Base-by-base conservation (phyloP, 148 eudicot genomes). In the Persicaria maculosa region DNA sequence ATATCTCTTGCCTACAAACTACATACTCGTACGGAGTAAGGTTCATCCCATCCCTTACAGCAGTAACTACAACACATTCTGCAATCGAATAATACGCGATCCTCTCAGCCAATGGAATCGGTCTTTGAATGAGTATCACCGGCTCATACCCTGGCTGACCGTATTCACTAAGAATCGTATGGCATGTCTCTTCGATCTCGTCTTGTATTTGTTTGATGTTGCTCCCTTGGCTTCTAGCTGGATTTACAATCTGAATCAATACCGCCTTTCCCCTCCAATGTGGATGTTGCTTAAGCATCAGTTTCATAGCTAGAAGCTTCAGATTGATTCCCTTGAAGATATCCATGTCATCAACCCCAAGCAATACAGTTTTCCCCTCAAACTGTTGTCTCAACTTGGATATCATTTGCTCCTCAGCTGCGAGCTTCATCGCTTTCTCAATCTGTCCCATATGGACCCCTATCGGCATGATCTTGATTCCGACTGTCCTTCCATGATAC, bases 391-490 rank as follows among this genome's bases (percentile, higher is more conserved):
- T 79, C 45, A 83, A 50, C 58, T 79, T 50, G 47, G 72, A 75
- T 74, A 83, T 79, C 72, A 15, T 74, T 44, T 71, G 47, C 80
- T 79, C 85, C 71, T 79, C 72, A n/a, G 47, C 76, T 54, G 85
- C 81, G 57, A 53, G 75, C 54, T 77, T 77, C 47, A 83, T 77
- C 17, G 80, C 76, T 10, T 72, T 72, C 77, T 83, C 76, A 31
- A 83, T 80, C 36, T 76, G 75, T 17, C 80, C 86, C 81, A 80
- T 80, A 54, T 83, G 86, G 61, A 83, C 76, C 61, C 86, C 86
- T 1, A 83, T 81, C 6, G 86, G 86, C 86, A 83, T 83, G 68
- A 83, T 83, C 80, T 83, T 83, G 22, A 83, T 76, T 43, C 86
- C 83, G 69, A 83, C 67, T 2, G 81, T 80, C 68, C 86, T 83